Evolutionary conservation across 2,329 filamentous ascomycete species (phyloP).

Genomic region (Chaetomium sp.): DNA sequence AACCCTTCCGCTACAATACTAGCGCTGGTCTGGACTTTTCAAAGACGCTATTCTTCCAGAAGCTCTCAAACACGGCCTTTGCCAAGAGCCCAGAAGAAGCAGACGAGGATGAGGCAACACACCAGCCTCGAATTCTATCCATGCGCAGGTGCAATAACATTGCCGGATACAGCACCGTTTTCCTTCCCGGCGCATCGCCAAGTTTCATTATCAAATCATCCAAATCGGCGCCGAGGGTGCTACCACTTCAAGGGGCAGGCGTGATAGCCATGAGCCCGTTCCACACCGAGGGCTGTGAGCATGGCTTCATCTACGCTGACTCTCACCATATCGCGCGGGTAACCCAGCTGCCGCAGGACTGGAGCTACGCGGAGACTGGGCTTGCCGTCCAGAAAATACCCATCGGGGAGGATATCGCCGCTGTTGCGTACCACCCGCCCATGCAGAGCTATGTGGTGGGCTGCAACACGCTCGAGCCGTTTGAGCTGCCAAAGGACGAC

Average conservation of each 20-base stretch:
- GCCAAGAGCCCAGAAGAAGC: slow-evolving; percentile 58
- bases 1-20: slow-evolving; percentile 65
- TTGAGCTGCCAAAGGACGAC: slow-evolving; percentile 84
- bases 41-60: slow-evolving; percentile 71
- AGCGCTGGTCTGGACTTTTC: slow-evolving; percentile 50
- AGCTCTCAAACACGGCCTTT: slow-evolving; percentile 68
- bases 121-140: slow-evolving; percentile 52
- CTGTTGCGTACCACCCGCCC: slow-evolving; percentile 74
- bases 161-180: slow-evolving; percentile 78
- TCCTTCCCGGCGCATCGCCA: slow-evolving; percentile 77
- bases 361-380: slow-evolving; percentile 72
- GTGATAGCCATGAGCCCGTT: slow-evolving; percentile 75
- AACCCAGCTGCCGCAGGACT: slow-evolving; percentile 67
- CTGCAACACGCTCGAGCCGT: slow-evolving; percentile 68
- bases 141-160: slow-evolving; percentile 64
- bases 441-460: slow-evolving; percentile 76
- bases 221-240: slow-evolving; percentile 72
- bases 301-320: slow-evolving; percentile 83
- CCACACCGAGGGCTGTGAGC: slow-evolving; percentile 74
- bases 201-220: slow-evolving; percentile 82
- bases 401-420: slow-evolving; percentile 69
- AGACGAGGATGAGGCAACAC: slow-evolving; percentile 54
- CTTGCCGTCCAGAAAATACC: slow-evolving; percentile 73
- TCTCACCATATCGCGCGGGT: slow-evolving; percentile 71
- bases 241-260: slow-evolving; percentile 69